Evolutionary conservation across 2,329 filamentous ascomycete genomes (phyloP).

Genomic region (Sporothrix phasma): DNA sequence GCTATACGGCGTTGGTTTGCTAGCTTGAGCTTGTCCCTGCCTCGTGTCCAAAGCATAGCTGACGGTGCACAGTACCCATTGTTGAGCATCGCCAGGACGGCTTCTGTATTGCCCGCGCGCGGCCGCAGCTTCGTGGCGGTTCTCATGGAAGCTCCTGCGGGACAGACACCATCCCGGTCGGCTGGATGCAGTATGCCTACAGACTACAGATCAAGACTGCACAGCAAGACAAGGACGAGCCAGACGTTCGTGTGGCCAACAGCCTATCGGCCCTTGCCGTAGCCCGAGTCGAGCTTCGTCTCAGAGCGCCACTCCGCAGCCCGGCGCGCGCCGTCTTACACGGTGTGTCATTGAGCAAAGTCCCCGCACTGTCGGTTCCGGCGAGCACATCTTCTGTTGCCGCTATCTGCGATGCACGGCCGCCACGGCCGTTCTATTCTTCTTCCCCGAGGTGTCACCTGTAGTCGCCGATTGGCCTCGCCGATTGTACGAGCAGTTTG

Average conservation of each 20-base stretch:
- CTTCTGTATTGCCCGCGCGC: slow-evolving; percentile 14
- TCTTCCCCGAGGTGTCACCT: no score
- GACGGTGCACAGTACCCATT: slow-evolving; percentile 4
- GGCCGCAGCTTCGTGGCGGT: slow-evolving; percentile 11
- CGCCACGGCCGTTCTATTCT: background rate
- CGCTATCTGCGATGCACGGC: background rate
- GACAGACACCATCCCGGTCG: background rate
- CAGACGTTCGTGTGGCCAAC: slow-evolving; percentile 5
- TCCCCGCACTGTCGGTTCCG: background rate
- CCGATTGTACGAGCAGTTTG: no score
- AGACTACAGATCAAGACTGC: slow-evolving; percentile 13
- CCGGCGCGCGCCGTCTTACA: background rate
- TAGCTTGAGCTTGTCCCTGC: no score
- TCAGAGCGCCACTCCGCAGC: slow-evolving; percentile 17
- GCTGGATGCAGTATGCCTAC: slow-evolving; percentile 18
- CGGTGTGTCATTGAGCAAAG: background rate
- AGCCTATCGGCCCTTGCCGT: slow-evolving; percentile 27
- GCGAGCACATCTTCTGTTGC: background rate
- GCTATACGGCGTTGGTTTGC: no score
- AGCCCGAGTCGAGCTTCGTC: slow-evolving; percentile 22
- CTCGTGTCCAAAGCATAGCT: no score
- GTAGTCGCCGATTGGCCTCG: no score
- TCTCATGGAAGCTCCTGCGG: slow-evolving; percentile 20
- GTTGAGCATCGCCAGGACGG: slow-evolving; percentile 20
- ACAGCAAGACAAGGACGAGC: background rate